Evolutionary conservation across 1,284 basidiomycete genomes (phyloP).

Genomic region (Tilletia setariae): DNA sequence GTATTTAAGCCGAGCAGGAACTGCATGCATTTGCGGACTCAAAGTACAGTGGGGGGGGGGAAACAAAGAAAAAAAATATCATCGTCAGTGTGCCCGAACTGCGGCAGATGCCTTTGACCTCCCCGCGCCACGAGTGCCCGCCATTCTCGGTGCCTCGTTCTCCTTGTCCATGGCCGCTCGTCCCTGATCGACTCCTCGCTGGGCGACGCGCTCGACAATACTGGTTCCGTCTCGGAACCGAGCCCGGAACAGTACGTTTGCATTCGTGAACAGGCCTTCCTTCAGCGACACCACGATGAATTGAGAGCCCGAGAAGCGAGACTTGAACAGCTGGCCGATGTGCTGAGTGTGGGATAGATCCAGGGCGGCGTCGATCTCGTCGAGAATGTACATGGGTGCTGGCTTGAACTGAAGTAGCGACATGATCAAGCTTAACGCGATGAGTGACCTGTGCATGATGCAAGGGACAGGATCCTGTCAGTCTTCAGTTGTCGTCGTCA

Average conservation of each 20-base stretch:
- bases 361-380: constrained; percentile 95
- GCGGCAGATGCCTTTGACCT: neutral
- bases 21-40: neutral
- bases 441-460: constrained; percentile 69
- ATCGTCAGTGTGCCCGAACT: neutral
- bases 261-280: constrained; percentile 91
- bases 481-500: neutral
- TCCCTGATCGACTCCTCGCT: constrained; percentile 61
- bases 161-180: neutral
- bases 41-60: neutral
- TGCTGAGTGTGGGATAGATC: constrained; percentile 93
- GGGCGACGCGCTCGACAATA: constrained; percentile 70
- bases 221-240: constrained; percentile 88
- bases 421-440: constrained; percentile 96
- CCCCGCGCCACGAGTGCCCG: neutral
- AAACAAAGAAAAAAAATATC: neutral
- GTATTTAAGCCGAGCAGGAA: no score
- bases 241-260: constrained; percentile 91
- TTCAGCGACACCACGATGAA: constrained; percentile 98
- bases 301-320: constrained; percentile 94
- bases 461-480: constrained; percentile 1
- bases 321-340: constrained; percentile 92
- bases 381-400: constrained; percentile 98
- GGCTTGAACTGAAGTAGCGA: constrained; percentile 96
- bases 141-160: constrained; percentile 9